Conservation (phyloP, 768 basidiomycete genomes). For the Rhodosporidiobolus odoratus region DNA sequence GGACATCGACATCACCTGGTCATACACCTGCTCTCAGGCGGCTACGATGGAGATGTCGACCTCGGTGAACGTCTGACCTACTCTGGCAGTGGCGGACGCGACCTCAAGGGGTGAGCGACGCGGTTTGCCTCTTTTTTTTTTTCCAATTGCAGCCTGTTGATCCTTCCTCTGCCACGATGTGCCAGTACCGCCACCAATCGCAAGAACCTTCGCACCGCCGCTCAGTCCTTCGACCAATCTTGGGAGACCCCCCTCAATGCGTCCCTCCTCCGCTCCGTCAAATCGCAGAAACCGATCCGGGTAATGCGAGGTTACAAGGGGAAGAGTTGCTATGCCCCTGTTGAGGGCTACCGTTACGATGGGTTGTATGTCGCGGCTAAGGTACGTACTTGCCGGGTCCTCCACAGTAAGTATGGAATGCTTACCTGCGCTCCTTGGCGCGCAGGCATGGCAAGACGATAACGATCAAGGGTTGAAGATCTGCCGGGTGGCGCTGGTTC, state of each 20-base stretch:
- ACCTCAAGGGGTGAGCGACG: conserved; percentile 68
- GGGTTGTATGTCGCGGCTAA: conserved; percentile 59
- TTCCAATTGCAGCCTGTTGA: too few species aligned
- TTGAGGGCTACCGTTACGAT: conserved; percentile 74
- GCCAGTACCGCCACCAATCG: conserved; percentile 64
- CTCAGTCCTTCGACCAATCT: conserved; percentile 55
- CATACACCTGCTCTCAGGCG: not conserved
- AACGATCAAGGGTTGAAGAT: conserved; percentile 58
- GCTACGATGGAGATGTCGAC: conserved; percentile 44
- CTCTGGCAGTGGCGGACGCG: conserved; percentile 63
- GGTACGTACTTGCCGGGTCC: too few species aligned
- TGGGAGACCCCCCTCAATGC: conserved; percentile 13
- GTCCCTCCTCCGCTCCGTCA: conserved; percentile 63
- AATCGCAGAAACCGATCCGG: conserved; percentile 74
- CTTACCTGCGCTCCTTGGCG: too few species aligned
- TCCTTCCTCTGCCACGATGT: too few species aligned
- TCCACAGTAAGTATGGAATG: too few species aligned
- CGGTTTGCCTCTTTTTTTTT: too few species aligned
- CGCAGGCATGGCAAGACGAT: conserved; percentile 55
- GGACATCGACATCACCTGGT: not conserved
- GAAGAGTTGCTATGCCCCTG: conserved; percentile 42
- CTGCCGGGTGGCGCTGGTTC: conserved; percentile 76
- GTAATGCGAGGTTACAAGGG: conserved; percentile 79
- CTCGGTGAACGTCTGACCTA: conserved; percentile 40
- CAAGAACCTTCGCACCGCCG: conserved; percentile 86